Evolutionary conservation across 2,329 filamentous ascomycete genomes (phyloP).

Genomic region (Nemania sp.): DNA sequence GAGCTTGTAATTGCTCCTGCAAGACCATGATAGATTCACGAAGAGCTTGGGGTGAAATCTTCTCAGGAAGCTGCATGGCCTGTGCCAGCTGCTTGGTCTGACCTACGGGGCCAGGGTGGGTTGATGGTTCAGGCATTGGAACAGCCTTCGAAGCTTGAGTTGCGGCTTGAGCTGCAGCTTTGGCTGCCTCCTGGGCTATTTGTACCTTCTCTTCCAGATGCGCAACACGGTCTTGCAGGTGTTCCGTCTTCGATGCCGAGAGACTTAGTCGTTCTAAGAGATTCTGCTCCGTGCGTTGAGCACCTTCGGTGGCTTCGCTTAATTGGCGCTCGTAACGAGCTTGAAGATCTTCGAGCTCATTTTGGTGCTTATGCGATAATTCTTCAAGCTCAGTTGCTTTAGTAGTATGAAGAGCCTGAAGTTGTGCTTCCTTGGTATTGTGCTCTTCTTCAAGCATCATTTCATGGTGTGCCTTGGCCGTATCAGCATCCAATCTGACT

Average conservation of each 20-base stretch:
- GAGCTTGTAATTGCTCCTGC: conserved; percentile 94
- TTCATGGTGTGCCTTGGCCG: conserved; percentile 78
- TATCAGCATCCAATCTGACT: conserved; percentile 78
- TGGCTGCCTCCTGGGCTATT: conserved; percentile 84
- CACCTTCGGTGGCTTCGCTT: conserved; percentile 77
- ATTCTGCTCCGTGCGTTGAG: conserved; percentile 77
- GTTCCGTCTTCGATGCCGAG: conserved; percentile 80
- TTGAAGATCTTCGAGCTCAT: conserved; percentile 74
- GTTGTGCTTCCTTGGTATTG: conserved; percentile 63
- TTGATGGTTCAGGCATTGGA: conserved; percentile 47
- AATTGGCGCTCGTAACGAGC: conserved; percentile 76
- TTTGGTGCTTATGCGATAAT: conserved; percentile 62
- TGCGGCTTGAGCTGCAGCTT: conserved; percentile 74
- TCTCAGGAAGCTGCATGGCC: conserved; percentile 68
- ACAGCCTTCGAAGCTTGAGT: conserved; percentile 42
- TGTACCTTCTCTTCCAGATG: conserved; percentile 91
- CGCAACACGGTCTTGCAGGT: conserved; percentile 81
- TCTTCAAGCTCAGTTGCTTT: conserved; percentile 34
- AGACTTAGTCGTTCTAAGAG: conserved; percentile 80
- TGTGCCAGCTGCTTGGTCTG: conserved; percentile 47
- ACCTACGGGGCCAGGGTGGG: conserved; percentile 52
- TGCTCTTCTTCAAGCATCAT: conserved; percentile 83
- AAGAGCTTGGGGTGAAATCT: conserved; percentile 90
- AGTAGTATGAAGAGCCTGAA: conserved; percentile 52
- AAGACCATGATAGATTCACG: conserved; percentile 95